Conservation (phyloP, 345 rosid genomes). For the Erucastrum elatum region DNA sequence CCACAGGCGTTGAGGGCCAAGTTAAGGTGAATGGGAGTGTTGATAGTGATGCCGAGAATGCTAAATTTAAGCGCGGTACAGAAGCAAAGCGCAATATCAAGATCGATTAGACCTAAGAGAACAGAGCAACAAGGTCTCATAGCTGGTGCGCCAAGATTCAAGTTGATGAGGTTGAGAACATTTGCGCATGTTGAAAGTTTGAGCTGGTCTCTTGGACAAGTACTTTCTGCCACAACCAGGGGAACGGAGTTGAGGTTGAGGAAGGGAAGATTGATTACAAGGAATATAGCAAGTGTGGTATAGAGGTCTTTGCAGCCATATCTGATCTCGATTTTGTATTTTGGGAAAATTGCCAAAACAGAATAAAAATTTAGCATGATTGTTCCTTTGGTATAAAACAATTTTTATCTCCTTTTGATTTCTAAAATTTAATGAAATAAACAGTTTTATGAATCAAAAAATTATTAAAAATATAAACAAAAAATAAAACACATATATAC, state of each 20-base stretch:
- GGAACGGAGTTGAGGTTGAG: constrained; percentile 24
- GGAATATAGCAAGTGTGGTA: constrained; percentile 33
- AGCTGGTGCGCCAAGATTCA: constrained; percentile 37
- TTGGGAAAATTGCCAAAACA: neutral
- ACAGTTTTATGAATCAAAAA: no score
- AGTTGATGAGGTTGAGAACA: constrained; percentile 31
- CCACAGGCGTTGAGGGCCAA: constrained; percentile 38
- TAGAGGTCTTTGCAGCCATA: constrained; percentile 35
- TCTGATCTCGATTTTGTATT: neutral
- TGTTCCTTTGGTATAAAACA: no score
- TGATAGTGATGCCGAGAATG: constrained; percentile 27
- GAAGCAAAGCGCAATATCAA: constrained; percentile 31
- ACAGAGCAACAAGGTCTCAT: constrained; percentile 38
- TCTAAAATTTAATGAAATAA: no score
- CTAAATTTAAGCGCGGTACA: constrained; percentile 36
- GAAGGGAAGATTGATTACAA: constrained; percentile 39
- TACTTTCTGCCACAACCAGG: neutral
- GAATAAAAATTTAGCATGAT: no score
- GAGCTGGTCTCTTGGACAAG: constrained; percentile 35
- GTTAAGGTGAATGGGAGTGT: constrained; percentile 35
- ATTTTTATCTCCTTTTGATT: no score
- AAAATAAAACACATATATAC: no score
- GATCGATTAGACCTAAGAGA: constrained; percentile 30
- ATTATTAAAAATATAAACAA: no score
- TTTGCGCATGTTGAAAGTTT: constrained; percentile 34